Base-by-base conservation (phyloP, 352 stramenopile species). In the Pythium sukuiense region DNA sequence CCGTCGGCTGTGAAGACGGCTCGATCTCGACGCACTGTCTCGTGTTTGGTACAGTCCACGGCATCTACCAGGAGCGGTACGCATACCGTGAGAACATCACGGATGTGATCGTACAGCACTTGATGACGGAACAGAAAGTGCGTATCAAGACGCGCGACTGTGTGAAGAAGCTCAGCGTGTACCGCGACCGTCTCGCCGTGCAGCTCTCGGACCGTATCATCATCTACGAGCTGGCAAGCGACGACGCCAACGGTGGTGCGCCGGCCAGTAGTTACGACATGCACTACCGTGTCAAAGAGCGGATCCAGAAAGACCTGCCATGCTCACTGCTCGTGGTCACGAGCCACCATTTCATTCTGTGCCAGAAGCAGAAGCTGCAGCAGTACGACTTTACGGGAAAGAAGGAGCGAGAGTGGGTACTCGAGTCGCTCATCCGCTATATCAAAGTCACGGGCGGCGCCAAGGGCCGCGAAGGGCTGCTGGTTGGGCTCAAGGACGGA, bases 81-180 rank as follows among this genome's bases (percentile, higher is more conserved):
- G 93, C 93, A 11, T 98, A 97, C 70, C 86, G 91, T 4, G 93
- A 98, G 68, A 90, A 97, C 63, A 89, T 98, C 59, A 98, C 93
- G 13, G 94, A 98, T 67, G 93, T 98, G 55, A 96, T 98, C 67
- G 90, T 98, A 18, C 92, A 98, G 79, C 93, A 98, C 71, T 76
- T 98, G 33, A 88, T 97, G 73, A 98, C 90, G 18, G 93, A 98
- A 69, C 89, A 98, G 66, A 97, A 98, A 68, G 93, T 98, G 56
- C 83, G 88, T 52, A 98, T 98, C 72, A 97, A 97, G 73, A 97
- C 86, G 5, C 81, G 90, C n/a, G 95, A 98, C 71, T 97, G 93
- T 63, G 92, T 98, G 67, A 95, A 97, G 72, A 97, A 98, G 70
- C 87, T 98, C 39, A 95, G 91, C 14, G 78, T 98, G 5, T 98